phyloP scores from a whole-genome alignment of 805 yeast species.

The Candida gorgasii region DNA sequence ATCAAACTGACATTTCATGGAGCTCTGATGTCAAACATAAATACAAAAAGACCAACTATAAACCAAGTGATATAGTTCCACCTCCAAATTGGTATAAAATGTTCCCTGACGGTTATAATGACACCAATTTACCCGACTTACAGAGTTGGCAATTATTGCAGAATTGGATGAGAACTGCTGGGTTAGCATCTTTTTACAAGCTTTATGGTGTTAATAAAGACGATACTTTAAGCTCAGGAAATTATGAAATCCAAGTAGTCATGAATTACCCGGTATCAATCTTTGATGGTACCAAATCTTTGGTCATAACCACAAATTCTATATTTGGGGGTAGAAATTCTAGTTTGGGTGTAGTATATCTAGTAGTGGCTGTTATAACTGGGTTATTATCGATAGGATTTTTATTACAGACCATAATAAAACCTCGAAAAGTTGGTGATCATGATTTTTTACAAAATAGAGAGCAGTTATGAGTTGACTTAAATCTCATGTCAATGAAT shows the following conservation, averaged over 20 bases:
- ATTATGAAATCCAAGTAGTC: slow-evolving; percentile 65
- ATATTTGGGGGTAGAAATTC: slow-evolving; percentile 87
- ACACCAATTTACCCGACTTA: slow-evolving; percentile 73
- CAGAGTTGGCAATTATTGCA: slow-evolving; percentile 80
- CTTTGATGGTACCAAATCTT: slow-evolving; percentile 87
- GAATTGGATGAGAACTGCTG: slow-evolving; percentile 99
- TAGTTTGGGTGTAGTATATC: slow-evolving; percentile 80
- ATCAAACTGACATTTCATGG: slow-evolving; percentile 80
- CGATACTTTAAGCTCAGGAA: slow-evolving; percentile 58
- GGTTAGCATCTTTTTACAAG: slow-evolving; percentile 85
- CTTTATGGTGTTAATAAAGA: slow-evolving; percentile 73
- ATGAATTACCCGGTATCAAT: slow-evolving; percentile 78
- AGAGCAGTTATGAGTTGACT: slow-evolving; percentile 24
- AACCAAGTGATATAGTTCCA: slow-evolving; percentile 73
- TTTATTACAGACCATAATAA: slow-evolving; percentile 75
- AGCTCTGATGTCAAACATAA: slow-evolving; percentile 63
- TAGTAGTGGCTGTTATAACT: slow-evolving; percentile 79
- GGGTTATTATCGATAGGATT: slow-evolving; percentile 72
- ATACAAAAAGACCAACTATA: slow-evolving; percentile 72
- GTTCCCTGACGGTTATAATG: slow-evolving; percentile 89
- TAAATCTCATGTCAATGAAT: too few species aligned
- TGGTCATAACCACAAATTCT: slow-evolving; percentile 78
- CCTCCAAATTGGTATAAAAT: slow-evolving; percentile 87
- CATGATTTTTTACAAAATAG: slow-evolving; percentile 55
- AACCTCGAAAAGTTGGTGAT: slow-evolving; percentile 84